A percentile compares a stretch with the other conserved stretches of the same genome.
phyloP scores from a whole-genome alignment of 2,329 filamentous ascomycete species.

The Colletotrichum abscissum region DNA sequence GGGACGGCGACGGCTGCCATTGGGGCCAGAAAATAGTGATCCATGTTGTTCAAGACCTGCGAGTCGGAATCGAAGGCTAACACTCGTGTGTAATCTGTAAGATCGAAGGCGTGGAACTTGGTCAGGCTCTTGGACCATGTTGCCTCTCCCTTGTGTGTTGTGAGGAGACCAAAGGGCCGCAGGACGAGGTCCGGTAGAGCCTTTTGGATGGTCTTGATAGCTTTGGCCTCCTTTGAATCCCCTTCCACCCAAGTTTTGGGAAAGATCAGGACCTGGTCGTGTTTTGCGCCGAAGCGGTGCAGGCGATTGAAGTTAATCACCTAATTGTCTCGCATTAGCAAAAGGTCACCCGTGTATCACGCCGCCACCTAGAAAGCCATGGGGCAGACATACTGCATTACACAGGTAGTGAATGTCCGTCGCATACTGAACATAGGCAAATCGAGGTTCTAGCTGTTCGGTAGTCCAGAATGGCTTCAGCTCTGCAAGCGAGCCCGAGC shows the following conservation, averaged over 20 bases:
- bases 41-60: conserved; percentile 71
- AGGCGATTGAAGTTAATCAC: conserved; percentile 62
- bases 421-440: conserved; percentile 62
- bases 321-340: neutral
- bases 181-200: conserved; percentile 14
- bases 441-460: conserved; percentile 40
- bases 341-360: no score
- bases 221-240: conserved; percentile 11
- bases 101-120: conserved; percentile 76
- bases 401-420: conserved; percentile 60
- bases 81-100: conserved; percentile 66
- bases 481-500: neutral
- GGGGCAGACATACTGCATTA: conserved; percentile 47
- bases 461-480: neutral
- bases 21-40: conserved; percentile 78
- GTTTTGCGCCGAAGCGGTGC: conserved; percentile 52
- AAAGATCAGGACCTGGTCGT: conserved; percentile 59
- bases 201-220: conserved; percentile 5
- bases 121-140: conserved; percentile 75
- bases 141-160: conserved; percentile 39
- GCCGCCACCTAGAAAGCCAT: no score
- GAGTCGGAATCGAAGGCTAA: conserved; percentile 71
- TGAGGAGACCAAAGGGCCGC: conserved; percentile 20
- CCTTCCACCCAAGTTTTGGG: conserved; percentile 41
- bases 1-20: conserved; percentile 72